These are phyloP conservation scores for Debaryomycetaceae sp. DNA, from an alignment of 1,139 yeast species.

Conservation along the genomic window DNA sequence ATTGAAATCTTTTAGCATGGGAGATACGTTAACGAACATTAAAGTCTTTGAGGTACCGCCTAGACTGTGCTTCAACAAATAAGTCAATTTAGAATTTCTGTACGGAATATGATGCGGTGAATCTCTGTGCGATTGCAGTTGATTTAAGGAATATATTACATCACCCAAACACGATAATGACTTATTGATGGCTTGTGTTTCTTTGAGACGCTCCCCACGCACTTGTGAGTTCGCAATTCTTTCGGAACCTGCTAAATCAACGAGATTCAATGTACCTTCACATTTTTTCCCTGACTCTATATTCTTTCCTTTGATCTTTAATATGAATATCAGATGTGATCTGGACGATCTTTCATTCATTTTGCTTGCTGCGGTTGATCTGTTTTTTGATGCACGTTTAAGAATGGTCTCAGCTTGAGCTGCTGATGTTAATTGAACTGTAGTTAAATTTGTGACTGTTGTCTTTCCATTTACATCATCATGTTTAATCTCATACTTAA, in stretches of 20 bases:
- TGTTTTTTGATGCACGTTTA: slow-evolving; percentile 51
- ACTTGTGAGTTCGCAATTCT: slow-evolving; percentile 74
- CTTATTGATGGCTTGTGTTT: slow-evolving; percentile 87
- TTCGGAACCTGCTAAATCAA: slow-evolving; percentile 90
- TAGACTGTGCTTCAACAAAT: slow-evolving; percentile 75
- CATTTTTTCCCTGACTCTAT: slow-evolving; percentile 45
- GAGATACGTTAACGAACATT: slow-evolving; percentile 91
- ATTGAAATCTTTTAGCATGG: slow-evolving; percentile 55
- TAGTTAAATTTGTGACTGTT: slow-evolving; percentile 56
- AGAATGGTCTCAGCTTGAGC: slow-evolving; percentile 52
- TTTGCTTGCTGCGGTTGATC: slow-evolving; percentile 81
- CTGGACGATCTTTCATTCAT: slow-evolving; percentile 76
- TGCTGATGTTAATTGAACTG: slow-evolving; percentile 45
- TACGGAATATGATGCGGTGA: slow-evolving; percentile 46
- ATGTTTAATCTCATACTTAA: slow-evolving; percentile 71
- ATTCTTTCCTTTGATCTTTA: slow-evolving; percentile 59
- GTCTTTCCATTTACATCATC: slow-evolving; percentile 55
- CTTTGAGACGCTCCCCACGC: slow-evolving; percentile 75
- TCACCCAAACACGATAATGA: slow-evolving; percentile 89
- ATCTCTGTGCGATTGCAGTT: slow-evolving; percentile 28
- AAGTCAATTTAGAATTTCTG: slow-evolving; percentile 66
- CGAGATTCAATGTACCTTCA: slow-evolving; percentile 65
- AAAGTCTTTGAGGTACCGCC: slow-evolving; percentile 86
- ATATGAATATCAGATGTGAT: slow-evolving; percentile 68
- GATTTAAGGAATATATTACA: slow-evolving; percentile 74